Evolutionary conservation across 805 yeast species (phyloP), one percentile per base, ranked within the genome.

Genomic region (Metschnikowia proteae): DNA sequence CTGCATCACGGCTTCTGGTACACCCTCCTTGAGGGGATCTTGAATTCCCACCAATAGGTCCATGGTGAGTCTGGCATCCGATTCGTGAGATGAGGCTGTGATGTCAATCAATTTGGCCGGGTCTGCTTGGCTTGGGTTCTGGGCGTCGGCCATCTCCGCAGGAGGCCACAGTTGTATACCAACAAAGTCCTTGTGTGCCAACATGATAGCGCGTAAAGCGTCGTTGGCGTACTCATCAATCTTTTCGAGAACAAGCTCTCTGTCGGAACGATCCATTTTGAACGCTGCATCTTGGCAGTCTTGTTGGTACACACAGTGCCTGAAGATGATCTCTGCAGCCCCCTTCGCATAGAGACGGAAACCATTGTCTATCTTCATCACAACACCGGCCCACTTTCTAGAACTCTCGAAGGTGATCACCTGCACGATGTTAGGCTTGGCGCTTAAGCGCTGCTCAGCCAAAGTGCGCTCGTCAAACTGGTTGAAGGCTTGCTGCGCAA

Each of bases 21-120:
- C 98, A 53, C 97, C 97, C 4, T 78, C 79, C 59, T 97, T 83
- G 50, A 94, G 75, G 0, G 99, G 99, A 70, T 94, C 99, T 70
- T 89, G 92, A 60, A 94, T 88, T 54, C 98, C 99, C 36, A 91
- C 90, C 37, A 92, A 69, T 46, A 84, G 82, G 61, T 92, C 60
- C 59, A 57, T 55, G 22, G 51, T 51, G 45, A 55, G 54, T 17
- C 47, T 45, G 27, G 56, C 34, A 30, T 51, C 59, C 6, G 71
- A 69, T 22, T 48, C 56, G 30, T 62, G 65, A 4, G 57, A 40
- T 29, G 59, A 58, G 22, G 66, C 55, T 1, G 48, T 27, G 11
- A 52, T 51, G 47, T 65, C 61, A 5, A 70, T 52, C 32, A 73
- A 55, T 41, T 59, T 55, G n/a, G 54, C 53, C 1, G 75, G 67